A percentile compares a stretch with the other conserved stretches of the same genome.
Evolutionary conservation across 768 basidiomycete species (phyloP).

Genomic region (Trametes coccinea): DNA sequence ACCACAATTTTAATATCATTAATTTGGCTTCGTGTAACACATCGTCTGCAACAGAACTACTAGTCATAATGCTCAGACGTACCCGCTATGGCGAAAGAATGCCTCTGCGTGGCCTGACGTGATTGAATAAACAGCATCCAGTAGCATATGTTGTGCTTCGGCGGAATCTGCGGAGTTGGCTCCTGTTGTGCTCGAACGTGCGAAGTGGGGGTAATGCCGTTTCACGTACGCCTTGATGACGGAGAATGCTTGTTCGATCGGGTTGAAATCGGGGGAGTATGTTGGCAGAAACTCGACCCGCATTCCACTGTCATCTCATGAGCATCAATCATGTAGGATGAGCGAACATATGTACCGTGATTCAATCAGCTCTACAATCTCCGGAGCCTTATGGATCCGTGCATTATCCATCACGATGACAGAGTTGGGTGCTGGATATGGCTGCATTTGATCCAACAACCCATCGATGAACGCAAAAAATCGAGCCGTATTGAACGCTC

Average conservation of each 20-base stretch:
- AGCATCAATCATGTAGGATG: background rate
- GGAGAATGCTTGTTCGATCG: constrained; percentile 26
- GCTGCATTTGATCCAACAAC: constrained; percentile 25
- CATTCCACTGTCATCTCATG: constrained; percentile 1
- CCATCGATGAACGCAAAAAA: constrained; percentile 26
- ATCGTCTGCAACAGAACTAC: too few relatives aligned
- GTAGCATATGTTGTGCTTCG: background rate
- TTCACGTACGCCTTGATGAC: constrained; percentile 9
- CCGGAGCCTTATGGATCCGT: constrained; percentile 18
- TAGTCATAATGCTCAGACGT: too few relatives aligned
- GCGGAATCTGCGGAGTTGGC: too few relatives aligned
- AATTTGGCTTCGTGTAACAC: too few relatives aligned
- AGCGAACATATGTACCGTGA: background rate
- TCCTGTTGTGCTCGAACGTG: too few relatives aligned
- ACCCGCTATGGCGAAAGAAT: background rate
- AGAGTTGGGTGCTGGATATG: constrained; percentile 25
- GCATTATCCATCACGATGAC: constrained; percentile 33
- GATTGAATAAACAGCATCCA: background rate
- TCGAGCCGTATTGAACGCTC: constrained; percentile 19
- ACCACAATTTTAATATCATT: too few relatives aligned
- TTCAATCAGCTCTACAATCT: background rate
- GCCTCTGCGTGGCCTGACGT: background rate
- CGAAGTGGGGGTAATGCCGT: background rate
- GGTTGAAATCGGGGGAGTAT: constrained; percentile 29
- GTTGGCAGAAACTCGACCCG: constrained; percentile 23